Percentiles rank a stretch among this genome's conserved stretches.
phyloP scores from a whole-genome alignment of 2,329 filamentous ascomycete genomes.

The Fusarium longipes region DNA sequence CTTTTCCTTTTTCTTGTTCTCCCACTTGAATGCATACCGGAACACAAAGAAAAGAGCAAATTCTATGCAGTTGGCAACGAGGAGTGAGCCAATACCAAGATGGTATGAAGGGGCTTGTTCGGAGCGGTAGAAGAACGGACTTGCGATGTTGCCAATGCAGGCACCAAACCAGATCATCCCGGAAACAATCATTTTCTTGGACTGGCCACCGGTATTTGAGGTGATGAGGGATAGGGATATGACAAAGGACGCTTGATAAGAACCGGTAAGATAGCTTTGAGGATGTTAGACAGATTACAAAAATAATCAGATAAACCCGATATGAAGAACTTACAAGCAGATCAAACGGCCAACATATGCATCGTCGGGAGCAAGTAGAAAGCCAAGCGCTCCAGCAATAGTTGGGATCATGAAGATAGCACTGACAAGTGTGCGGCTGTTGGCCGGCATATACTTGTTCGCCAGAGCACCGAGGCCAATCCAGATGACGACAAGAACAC shows the following conservation, averaged over 20 bases:
- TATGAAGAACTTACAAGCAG: slow-evolving; percentile 57
- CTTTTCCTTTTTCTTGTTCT: slow-evolving; percentile 55
- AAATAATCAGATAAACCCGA: fast-evolving
- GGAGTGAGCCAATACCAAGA: slow-evolving; percentile 56
- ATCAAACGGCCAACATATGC: slow-evolving; percentile 65
- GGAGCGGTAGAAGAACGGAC: slow-evolving; percentile 71
- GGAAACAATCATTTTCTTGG: slow-evolving; percentile 73
- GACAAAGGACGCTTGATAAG: slow-evolving; percentile 56
- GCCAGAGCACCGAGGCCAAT: slow-evolving; percentile 56
- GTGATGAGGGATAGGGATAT: slow-evolving; percentile 59
- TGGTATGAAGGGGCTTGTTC: slow-evolving; percentile 59
- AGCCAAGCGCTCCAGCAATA: slow-evolving; percentile 67
- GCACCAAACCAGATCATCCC: slow-evolving; percentile 70
- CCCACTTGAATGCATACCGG: slow-evolving; percentile 53
- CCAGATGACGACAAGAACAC: slow-evolving; percentile 52
- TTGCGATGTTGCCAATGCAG: slow-evolving; percentile 69
- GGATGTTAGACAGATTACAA: neutral
- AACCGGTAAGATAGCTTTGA: slow-evolving; percentile 50
- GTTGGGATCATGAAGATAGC: slow-evolving; percentile 69
- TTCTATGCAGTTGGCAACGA: slow-evolving; percentile 56
- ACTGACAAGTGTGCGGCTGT: slow-evolving; percentile 65
- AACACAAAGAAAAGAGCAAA: slow-evolving; percentile 54
- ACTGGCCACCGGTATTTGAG: slow-evolving; percentile 65
- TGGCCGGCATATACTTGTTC: slow-evolving; percentile 54
- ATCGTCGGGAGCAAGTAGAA: slow-evolving; percentile 63